Evolutionary conservation across 2,329 filamentous ascomycete species (phyloP).

Genomic region (Venturia aucupariae): DNA sequence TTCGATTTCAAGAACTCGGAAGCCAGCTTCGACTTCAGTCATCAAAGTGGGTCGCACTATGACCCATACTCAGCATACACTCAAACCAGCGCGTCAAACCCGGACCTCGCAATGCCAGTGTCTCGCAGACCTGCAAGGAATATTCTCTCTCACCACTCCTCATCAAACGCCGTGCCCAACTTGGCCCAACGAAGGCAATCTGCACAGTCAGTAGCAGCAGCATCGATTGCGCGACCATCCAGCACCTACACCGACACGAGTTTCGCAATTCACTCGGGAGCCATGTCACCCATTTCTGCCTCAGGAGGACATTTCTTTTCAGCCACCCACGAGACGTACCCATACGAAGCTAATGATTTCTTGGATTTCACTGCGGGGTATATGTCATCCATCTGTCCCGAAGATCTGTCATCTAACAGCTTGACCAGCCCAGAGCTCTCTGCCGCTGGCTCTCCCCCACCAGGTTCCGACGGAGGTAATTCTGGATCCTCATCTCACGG

Average conservation of each 20-base stretch:
- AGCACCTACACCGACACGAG: conserved; percentile 2
- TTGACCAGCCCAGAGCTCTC: conserved; percentile 3
- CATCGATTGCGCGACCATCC: neutral
- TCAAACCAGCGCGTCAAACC: neutral
- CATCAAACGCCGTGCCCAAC: neutral
- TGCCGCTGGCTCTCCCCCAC: neutral
- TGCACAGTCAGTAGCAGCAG: neutral
- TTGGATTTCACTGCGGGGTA: conserved; percentile 7
- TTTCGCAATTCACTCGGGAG: neutral
- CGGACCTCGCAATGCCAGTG: neutral
- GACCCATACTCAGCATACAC: conserved; percentile 3
- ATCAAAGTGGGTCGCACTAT: neutral
- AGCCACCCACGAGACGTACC: neutral
- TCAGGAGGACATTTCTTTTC: neutral
- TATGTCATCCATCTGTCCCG: neutral
- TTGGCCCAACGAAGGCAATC: neutral
- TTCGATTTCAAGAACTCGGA: neutral
- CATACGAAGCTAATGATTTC: neutral
- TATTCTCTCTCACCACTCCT: neutral
- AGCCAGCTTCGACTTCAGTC: neutral
- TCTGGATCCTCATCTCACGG: neutral
- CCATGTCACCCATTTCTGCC: conserved; percentile 6
- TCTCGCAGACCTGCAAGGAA: neutral
- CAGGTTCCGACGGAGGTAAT: conserved; percentile 4
- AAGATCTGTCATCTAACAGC: conserved; percentile 8